Conservation (phyloP, 345 rosid genomes). For the Salix udensis region DNA sequence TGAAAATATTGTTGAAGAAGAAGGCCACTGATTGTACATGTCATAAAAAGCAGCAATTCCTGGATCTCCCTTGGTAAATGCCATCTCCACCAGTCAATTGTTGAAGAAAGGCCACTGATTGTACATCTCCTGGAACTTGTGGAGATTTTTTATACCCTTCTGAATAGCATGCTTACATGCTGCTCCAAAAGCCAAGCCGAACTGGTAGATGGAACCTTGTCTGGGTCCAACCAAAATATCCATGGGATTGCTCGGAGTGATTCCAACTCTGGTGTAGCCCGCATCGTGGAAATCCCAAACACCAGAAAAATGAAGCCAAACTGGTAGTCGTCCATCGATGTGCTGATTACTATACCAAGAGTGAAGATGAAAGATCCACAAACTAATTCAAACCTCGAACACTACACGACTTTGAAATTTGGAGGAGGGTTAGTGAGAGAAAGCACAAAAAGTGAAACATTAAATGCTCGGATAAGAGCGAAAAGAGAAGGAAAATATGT, state of each 20-base stretch:
- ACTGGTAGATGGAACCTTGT: constrained; percentile 96
- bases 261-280: constrained; percentile 97
- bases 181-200: constrained; percentile 89
- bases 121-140: constrained; percentile 82
- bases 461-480: not conserved
- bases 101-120: constrained; percentile 87
- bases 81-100: constrained; percentile 97
- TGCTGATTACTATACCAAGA: too few relatives aligned
- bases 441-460: not conserved
- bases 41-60: constrained; percentile 82
- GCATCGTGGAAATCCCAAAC: constrained; percentile 7
- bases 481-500: not conserved
- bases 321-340: not conserved
- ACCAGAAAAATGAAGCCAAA: not conserved
- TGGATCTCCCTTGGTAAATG: constrained; percentile 92
- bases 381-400: not conserved
- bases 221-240: constrained; percentile 96
- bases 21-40: not conserved
- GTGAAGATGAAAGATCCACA: not conserved
- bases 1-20: too few relatives aligned
- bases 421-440: not conserved
- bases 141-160: constrained; percentile 67
- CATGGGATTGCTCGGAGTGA: constrained; percentile 96
- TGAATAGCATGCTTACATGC: constrained; percentile 71
- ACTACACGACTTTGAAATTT: not conserved